Evolutionary conservation across 1,284 basidiomycete genomes (phyloP).

Genomic region (Anthracocystis panici-leucophaei): DNA sequence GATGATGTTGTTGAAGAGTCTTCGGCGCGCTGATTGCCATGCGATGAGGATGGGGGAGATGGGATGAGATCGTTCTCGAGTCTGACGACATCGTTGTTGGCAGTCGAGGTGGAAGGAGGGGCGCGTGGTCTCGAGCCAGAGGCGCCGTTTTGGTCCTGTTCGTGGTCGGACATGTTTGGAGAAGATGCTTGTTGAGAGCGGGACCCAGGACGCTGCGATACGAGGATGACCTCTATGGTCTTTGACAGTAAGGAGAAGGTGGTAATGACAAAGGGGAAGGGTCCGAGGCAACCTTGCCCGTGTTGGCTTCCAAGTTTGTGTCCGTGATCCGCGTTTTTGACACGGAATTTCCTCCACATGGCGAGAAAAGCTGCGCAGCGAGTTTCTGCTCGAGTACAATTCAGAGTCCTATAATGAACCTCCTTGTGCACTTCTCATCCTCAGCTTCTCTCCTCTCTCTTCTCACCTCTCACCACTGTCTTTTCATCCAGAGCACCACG

Average conservation of each 20-base stretch:
- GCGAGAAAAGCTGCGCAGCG: conserved; percentile 1
- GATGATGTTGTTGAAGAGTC: background rate
- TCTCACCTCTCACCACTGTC: background rate
- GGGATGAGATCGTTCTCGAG: conserved; percentile 42
- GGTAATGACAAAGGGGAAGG: background rate
- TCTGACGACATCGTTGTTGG: conserved; percentile 13
- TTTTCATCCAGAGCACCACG: background rate
- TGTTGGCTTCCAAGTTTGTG: background rate
- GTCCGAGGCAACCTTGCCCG: background rate
- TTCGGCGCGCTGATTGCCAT: background rate
- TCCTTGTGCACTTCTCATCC: background rate
- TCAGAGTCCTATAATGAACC: conserved; percentile 2
- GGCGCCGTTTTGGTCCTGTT: conserved; percentile 4
- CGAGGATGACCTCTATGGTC: no score
- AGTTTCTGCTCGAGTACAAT: background rate
- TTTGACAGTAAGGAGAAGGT: background rate
- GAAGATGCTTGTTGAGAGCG: background rate
- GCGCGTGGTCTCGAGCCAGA: conserved; percentile 18
- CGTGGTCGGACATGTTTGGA: conserved; percentile 19
- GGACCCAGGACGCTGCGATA: background rate
- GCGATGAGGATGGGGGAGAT: conserved; percentile 27
- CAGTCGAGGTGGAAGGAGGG: conserved; percentile 8
- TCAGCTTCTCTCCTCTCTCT: background rate
- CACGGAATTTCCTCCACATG: conserved; percentile 3
- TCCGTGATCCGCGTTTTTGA: conserved; percentile 13